A percentile compares a stretch with the other conserved stretches of the same genome.
Conservation (phyloP, 1,284 basidiomycete species). For the Fomitiporia mediterranea region DNA sequence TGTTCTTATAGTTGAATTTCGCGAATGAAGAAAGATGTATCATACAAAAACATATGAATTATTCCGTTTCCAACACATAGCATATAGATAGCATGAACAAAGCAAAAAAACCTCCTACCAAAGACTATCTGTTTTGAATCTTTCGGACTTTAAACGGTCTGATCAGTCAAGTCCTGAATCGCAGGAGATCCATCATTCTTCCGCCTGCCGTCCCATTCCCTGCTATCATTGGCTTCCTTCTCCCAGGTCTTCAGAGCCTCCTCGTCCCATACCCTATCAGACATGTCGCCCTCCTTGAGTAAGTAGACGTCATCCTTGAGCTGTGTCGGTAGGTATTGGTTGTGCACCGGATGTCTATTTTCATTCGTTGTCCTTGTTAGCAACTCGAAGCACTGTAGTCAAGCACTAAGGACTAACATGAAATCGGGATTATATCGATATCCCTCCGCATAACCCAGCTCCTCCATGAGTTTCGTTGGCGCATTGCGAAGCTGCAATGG, state of each 20-base stretch:
- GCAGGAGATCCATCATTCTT: background rate
- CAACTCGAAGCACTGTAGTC: background rate
- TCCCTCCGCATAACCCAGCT: conserved; percentile 69
- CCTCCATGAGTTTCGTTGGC: conserved; percentile 79
- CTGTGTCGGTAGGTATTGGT: conserved; percentile 51
- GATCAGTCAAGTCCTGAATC: too few relatives aligned
- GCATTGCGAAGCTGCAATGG: conserved; percentile 85
- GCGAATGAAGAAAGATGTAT: too few relatives aligned
- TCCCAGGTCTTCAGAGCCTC: conserved; percentile 73
- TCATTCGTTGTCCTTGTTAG: conserved; percentile 8
- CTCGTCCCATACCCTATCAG: conserved; percentile 71
- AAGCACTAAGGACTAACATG: conserved; percentile 39
- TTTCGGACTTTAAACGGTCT: too few relatives aligned
- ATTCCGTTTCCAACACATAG: too few relatives aligned
- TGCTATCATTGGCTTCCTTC: conserved; percentile 52
- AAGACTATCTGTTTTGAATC: too few relatives aligned
- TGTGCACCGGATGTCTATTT: conserved; percentile 69
- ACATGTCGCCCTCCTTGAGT: conserved; percentile 44
- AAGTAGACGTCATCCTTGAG: conserved; percentile 47
- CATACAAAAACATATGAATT: too few relatives aligned
- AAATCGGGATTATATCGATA: conserved; percentile 82
- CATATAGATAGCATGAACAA: too few relatives aligned
- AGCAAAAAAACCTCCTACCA: background rate
- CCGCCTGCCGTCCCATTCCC: conserved; percentile 56
- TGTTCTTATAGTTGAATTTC: too few relatives aligned